Percentiles rank a stretch among this genome's conserved stretches.
Conservation (phyloP, 139 green algal genomes). For the Chlamydomonas incerta region DNA sequence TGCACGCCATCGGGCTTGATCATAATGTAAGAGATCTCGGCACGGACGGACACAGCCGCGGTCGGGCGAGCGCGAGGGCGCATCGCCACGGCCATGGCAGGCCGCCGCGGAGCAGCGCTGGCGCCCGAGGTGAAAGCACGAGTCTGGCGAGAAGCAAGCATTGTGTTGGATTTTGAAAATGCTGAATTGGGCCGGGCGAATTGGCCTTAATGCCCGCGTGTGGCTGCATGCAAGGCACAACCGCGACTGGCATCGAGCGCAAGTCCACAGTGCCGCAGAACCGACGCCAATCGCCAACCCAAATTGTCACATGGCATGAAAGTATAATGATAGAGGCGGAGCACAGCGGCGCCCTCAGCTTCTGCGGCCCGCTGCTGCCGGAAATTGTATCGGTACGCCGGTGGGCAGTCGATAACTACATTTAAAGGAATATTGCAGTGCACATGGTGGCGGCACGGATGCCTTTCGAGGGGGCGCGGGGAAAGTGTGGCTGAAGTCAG, state of each 20-base stretch:
- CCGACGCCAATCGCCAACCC: too few species aligned
- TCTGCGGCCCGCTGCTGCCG: neutral
- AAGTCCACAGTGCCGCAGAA: too few species aligned
- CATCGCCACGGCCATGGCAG: constrained; percentile 8
- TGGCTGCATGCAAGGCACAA: too few species aligned
- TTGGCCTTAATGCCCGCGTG: too few species aligned
- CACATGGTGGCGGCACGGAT: too few species aligned
- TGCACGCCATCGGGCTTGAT: constrained; percentile 98
- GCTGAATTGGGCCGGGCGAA: neutral
- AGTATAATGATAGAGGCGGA: neutral
- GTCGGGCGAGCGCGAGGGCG: constrained; percentile 30
- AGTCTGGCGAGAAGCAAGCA: neutral
- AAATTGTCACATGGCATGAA: too few species aligned
- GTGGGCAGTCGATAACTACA: neutral
- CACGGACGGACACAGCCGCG: constrained; percentile 39
- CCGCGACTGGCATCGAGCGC: too few species aligned
- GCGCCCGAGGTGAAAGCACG: neutral
- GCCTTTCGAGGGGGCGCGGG: too few species aligned
- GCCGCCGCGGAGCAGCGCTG: neutral
- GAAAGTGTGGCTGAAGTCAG: too few species aligned
- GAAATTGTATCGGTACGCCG: constrained; percentile 7
- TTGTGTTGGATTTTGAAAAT: neutral
- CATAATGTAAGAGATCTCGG: constrained; percentile 91
- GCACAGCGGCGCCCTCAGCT: neutral
- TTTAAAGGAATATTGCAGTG: too few species aligned